Conservation (phyloP, 768 basidiomycete species). For the Phlegmacium glaucopus region DNA sequence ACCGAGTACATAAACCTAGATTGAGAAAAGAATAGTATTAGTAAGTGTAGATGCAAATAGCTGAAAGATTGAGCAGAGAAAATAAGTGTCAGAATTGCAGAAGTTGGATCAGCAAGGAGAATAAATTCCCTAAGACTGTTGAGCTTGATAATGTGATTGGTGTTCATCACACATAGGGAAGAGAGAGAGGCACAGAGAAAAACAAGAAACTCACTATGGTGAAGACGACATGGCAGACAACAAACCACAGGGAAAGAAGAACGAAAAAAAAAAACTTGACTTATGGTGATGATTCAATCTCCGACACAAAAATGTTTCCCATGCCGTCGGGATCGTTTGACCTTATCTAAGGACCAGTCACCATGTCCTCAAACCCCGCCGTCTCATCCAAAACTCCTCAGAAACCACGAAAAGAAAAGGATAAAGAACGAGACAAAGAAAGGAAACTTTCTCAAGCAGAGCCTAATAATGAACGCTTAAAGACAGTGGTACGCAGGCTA, state of each 20-base stretch:
- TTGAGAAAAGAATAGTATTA: too few relatives aligned
- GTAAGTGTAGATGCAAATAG: too few relatives aligned
- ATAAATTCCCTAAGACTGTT: conserved; percentile 52
- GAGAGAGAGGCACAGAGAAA: conserved; percentile 1
- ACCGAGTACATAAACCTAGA: too few relatives aligned
- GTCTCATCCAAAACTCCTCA: conserved; percentile 21
- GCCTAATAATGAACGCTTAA: conserved; percentile 57
- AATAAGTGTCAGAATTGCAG: conserved; percentile 52
- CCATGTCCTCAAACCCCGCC: conserved; percentile 17
- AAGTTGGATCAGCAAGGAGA: conserved; percentile 50
- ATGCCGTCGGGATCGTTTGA: too few relatives aligned
- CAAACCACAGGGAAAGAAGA: not conserved
- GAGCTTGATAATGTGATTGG: conserved; percentile 60
- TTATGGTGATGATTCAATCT: conserved; percentile 12
- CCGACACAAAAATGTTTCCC: too few relatives aligned
- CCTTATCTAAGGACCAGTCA: not conserved
- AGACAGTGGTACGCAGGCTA: conserved; percentile 82
- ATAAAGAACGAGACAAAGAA: conserved; percentile 33
- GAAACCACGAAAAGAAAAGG: conserved; percentile 36
- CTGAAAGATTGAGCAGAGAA: too few relatives aligned
- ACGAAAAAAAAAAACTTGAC: conserved; percentile 1
- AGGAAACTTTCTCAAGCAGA: conserved; percentile 27
- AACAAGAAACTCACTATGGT: conserved; percentile 5
- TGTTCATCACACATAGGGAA: conserved; percentile 41
- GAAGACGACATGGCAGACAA: too few relatives aligned